These are phyloP conservation scores for Phalaenopsis hybrid DNA, from an alignment of 116 monocot species.

Conservation along the genomic window DNA sequence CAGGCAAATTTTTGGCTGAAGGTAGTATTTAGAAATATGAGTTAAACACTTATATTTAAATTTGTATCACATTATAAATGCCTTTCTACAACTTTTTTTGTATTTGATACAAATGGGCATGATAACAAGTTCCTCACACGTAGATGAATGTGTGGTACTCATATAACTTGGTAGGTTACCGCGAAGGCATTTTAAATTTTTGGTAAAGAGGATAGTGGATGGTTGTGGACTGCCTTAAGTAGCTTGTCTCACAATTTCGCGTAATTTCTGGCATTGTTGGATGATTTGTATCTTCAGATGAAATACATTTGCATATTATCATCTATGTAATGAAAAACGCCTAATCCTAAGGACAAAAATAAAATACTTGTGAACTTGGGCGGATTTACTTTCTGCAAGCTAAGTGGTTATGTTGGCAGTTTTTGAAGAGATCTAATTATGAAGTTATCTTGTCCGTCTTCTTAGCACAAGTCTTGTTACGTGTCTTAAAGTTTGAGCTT, in stretches of 20 bases:
- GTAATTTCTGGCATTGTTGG: background rate
- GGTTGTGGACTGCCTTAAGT: background rate
- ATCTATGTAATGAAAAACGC: no score
- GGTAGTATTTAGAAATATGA: background rate
- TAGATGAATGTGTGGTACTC: background rate
- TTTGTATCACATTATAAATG: background rate
- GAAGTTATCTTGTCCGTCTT: background rate
- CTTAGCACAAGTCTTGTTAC: background rate
- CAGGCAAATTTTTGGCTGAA: background rate
- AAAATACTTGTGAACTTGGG: background rate
- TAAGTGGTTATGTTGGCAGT: no score
- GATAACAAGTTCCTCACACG: background rate
- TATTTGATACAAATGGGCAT: background rate
- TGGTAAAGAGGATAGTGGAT: background rate
- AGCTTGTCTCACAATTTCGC: background rate
- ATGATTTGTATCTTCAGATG: background rate
- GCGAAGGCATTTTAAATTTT: background rate
- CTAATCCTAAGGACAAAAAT: no score
- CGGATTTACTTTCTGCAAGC: background rate
- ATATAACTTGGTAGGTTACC: background rate
- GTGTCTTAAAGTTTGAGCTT: background rate
- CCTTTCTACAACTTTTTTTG: background rate
- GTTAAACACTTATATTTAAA: background rate
- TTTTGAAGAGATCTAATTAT: no score
- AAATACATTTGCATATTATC: no score